These are phyloP conservation scores for Melastoma malabathricum DNA, from an alignment of 345 rosid genomes.

Conservation along the genomic window DNA sequence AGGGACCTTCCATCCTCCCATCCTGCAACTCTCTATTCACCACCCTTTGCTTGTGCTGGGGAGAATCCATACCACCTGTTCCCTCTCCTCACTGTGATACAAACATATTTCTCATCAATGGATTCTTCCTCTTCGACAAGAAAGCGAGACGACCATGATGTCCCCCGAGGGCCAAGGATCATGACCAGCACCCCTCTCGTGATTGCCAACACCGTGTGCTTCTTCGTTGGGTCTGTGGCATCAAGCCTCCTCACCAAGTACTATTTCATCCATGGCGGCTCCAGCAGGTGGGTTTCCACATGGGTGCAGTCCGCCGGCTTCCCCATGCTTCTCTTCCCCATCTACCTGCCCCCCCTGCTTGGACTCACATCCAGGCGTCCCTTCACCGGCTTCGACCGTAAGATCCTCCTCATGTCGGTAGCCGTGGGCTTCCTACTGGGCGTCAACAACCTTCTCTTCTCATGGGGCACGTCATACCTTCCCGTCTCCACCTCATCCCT, in stretches of 20 bases:
- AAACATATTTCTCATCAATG: no score
- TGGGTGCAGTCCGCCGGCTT: conserved; percentile 88
- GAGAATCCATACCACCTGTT: no score
- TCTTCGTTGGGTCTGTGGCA: conserved; percentile 58
- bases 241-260: conserved; percentile 60
- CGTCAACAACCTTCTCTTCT: conserved; percentile 70
- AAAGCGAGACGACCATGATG: no score
- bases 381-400: conserved; percentile 50
- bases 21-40: no score
- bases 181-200: conserved; percentile 25
- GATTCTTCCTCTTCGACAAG: no score
- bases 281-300: conserved; percentile 85
- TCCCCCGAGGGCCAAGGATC: no score
- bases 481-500: conserved; percentile 90
- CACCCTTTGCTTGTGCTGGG: no score
- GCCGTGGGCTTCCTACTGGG: conserved; percentile 61
- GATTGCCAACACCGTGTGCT: conserved; percentile 26
- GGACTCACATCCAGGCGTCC: conserved; percentile 33
- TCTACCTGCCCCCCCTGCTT: conserved; percentile 42
- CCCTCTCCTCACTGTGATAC: no score
- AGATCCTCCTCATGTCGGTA: conserved; percentile 22
- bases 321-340: conserved; percentile 57
- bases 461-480: conserved; percentile 79
- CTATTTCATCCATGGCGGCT: conserved; percentile 74
- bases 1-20: no score